Evolutionary conservation across 768 basidiomycete species (phyloP).

Genomic region (Asterophora lycoperdoides): DNA sequence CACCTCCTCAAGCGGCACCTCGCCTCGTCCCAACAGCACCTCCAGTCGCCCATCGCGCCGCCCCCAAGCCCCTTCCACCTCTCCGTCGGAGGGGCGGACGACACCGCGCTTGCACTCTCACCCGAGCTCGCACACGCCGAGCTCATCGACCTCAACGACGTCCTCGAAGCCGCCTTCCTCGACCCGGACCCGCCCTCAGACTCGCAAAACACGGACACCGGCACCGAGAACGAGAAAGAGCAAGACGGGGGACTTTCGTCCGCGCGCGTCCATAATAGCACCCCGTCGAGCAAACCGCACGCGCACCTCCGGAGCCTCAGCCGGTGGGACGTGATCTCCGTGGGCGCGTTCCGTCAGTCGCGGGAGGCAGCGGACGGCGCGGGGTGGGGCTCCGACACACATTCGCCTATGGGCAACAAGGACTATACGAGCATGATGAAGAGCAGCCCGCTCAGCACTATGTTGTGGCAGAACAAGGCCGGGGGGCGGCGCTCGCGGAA

Average conservation of each 20-base stretch:
- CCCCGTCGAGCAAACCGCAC: conserved; percentile 17
- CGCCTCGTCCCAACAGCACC: conserved; percentile 20
- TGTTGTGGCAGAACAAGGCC: conserved; percentile 47
- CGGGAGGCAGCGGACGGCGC: conserved; percentile 29
- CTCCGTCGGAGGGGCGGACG: conserved; percentile 1
- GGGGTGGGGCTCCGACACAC: conserved; percentile 35
- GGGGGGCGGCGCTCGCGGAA: conserved; percentile 25
- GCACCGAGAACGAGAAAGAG: conserved; percentile 32
- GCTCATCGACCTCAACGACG: conserved; percentile 67
- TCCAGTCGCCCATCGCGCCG: conserved; percentile 16
- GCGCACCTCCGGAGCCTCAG: conserved; percentile 47
- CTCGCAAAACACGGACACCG: conserved; percentile 19
- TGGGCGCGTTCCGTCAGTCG: conserved; percentile 68
- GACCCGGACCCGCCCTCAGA: conserved; percentile 47
- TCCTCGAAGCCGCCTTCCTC: conserved; percentile 70
- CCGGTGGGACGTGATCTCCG: conserved; percentile 73
- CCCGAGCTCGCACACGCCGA: conserved; percentile 41
- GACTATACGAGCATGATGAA: conserved; percentile 50
- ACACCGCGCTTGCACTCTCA: conserved; percentile 24
- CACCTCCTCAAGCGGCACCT: conserved; percentile 31
- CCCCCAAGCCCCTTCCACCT: too few relatives aligned
- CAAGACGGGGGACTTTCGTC: too few relatives aligned
- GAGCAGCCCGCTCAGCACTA: conserved; percentile 50
- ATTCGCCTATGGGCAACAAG: conserved; percentile 26
- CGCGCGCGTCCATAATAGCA: too few relatives aligned